Evolutionary conservation across 2,329 filamentous ascomycete species (phyloP).

Genomic region (Chaetomiaceae sp.): DNA sequence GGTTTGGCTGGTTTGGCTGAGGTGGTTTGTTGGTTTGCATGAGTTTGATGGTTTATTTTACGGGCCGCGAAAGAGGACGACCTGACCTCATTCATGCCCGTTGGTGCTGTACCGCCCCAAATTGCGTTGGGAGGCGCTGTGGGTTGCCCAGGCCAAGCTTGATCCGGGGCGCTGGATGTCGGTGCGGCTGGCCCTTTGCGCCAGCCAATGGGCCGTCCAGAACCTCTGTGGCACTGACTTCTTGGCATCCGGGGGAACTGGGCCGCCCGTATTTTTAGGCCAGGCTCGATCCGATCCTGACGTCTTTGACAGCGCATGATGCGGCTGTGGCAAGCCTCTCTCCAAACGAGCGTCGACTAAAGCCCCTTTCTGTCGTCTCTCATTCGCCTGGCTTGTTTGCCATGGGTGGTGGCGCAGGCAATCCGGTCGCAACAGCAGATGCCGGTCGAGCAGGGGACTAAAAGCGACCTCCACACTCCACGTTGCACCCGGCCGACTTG

Average conservation of each 20-base stretch:
- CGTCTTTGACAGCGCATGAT: neutral
- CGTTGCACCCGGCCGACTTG: no score
- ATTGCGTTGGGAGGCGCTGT: constrained; percentile 12
- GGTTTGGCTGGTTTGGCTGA: no score
- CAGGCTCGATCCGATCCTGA: neutral
- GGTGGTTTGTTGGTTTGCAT: no score
- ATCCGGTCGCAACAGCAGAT: neutral
- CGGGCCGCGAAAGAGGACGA: neutral
- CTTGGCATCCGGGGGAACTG: constrained; percentile 3
- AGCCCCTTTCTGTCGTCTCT: neutral
- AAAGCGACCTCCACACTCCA: no score
- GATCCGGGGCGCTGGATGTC: constrained; percentile 7
- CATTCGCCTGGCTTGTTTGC: neutral
- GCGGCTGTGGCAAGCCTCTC: neutral
- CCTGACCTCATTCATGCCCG: no score
- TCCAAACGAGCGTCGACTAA: no score
- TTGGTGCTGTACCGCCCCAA: constrained; percentile 2
- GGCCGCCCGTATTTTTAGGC: constrained; percentile 2
- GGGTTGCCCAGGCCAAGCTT: constrained; percentile 15
- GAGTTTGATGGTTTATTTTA: neutral
- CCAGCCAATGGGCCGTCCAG: no score
- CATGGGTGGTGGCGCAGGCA: neutral
- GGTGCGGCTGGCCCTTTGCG: no score
- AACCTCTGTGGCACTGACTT: neutral
- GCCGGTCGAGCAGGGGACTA: no score